Base-by-base conservation (phyloP, 768 basidiomycete species). In the Mycena galopus region DNA sequence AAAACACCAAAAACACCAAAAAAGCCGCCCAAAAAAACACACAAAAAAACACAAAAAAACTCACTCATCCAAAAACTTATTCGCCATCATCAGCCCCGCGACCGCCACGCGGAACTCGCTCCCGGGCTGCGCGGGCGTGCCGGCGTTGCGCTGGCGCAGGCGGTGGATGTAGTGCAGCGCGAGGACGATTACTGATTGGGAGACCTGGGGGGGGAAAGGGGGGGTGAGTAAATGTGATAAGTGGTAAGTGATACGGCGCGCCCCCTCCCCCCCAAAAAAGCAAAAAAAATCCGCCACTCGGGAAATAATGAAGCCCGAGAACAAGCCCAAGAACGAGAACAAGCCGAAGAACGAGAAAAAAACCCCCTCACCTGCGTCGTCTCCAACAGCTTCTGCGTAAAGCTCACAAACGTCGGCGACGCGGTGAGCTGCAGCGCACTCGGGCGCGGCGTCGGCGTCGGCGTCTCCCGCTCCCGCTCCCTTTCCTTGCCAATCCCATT, bases 41-140 rank as follows among this genome's bases (percentile, higher is more conserved):
- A n/a, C n/a, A n/a, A n/a, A n/a, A n/a, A n/a, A n/a, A n/a, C n/a
- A n/a, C n/a, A n/a, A n/a, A n/a, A 51, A 37, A 16, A 88, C 95
- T 75, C 78, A 96, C 96, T 98, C 95, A 79, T 98, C 96, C 69
- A 98, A 85, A 79, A 96, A 97, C 84, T 99, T 99, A 86, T 99
- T 99, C 37, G 94, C 95, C 89, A 98, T 91, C 93, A 99, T 97
- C 72, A 99, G 83, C 4, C 92, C 94, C 8, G 95, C 94, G 0
- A 98, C 93, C 2, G 96, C 92, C 55, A 98, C 93, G 67, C 94
- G 87, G 81, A 93, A 95, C 86, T 97, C 96, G 77, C 93, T 94
- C 17, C 96, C 96, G 0, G 90, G 85, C 72, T 93, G 89, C 4
- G 93, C 93, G 29, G 67, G 56, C 8, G 93, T 93, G 74, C 88